A percentile compares a stretch with the other conserved stretches of the same genome.
Conservation (phyloP, 495 filamentous ascomycete genomes). For the Neurospora sp. region DNA sequence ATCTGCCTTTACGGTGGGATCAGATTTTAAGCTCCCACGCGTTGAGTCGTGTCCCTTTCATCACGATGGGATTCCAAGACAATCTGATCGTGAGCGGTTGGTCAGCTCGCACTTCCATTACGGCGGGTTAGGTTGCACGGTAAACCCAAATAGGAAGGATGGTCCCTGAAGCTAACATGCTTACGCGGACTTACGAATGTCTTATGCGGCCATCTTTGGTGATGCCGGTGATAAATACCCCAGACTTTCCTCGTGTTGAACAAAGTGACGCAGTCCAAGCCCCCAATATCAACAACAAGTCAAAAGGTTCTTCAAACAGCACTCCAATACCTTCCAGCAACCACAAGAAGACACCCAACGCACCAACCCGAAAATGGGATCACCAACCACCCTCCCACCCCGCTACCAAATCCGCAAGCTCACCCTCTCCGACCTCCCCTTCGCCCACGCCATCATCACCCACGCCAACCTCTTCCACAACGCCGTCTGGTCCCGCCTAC, state of each 20-base stretch:
- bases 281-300: no score
- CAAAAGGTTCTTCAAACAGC: no score
- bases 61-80: not conserved
- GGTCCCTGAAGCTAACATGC: not conserved
- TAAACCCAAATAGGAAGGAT: not conserved
- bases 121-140: not conserved
- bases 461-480: constrained; percentile 30
- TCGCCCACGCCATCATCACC: constrained; percentile 26
- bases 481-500: constrained; percentile 23
- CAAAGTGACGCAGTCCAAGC: no score
- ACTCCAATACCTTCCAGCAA: no score
- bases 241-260: no score
- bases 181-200: not conserved
- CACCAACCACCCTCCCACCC: not conserved
- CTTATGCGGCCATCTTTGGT: no score
- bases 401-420: constrained; percentile 29
- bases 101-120: not conserved
- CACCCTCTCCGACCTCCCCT: constrained; percentile 22
- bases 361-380: no score
- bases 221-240: no score
- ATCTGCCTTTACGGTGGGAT: no score
- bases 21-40: no score
- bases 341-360: no score
- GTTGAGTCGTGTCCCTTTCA: no score
- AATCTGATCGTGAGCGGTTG: not conserved